phyloP scores from a whole-genome alignment of 768 basidiomycete genomes.

The Hirschioporus abietinus region DNA sequence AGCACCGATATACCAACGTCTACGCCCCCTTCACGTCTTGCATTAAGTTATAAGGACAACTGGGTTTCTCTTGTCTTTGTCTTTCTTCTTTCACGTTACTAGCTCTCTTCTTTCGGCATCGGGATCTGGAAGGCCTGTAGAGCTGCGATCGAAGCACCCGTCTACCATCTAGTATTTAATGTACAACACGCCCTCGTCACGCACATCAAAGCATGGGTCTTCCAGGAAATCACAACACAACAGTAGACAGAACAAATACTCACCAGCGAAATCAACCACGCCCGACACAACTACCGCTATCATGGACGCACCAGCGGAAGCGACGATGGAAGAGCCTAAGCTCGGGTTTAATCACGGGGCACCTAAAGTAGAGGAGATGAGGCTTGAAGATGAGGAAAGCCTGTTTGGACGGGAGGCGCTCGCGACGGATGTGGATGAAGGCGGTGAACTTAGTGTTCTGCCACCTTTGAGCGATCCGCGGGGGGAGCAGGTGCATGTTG shows the following conservation, averaged over 20 bases:
- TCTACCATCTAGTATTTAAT: constrained; percentile 3
- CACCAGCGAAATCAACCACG: not conserved
- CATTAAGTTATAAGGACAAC: not conserved
- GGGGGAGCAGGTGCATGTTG: not conserved
- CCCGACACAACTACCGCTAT: not conserved
- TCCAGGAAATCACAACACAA: constrained; percentile 5
- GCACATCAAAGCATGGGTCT: constrained; percentile 6
- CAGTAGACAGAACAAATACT: not conserved
- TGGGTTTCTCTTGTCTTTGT: not conserved
- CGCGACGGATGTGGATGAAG: not conserved
- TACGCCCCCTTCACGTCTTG: not conserved
- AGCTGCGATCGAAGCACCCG: not conserved
- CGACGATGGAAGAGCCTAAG: not conserved
- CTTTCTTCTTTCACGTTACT: not conserved
- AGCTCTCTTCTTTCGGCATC: not conserved
- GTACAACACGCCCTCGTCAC: constrained; percentile 4
- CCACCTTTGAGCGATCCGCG: not conserved
- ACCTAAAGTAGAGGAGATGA: not conserved
- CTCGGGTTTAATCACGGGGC: not conserved
- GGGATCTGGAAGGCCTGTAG: constrained; percentile 1
- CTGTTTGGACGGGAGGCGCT: not conserved
- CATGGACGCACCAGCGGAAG: not conserved
- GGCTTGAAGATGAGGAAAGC: not conserved
- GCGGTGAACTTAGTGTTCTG: not conserved
- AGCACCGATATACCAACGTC: constrained; percentile 1